phyloP scores from a whole-genome alignment of 352 stramenopile genomes.

The Halophytophthora batemanensis region DNA sequence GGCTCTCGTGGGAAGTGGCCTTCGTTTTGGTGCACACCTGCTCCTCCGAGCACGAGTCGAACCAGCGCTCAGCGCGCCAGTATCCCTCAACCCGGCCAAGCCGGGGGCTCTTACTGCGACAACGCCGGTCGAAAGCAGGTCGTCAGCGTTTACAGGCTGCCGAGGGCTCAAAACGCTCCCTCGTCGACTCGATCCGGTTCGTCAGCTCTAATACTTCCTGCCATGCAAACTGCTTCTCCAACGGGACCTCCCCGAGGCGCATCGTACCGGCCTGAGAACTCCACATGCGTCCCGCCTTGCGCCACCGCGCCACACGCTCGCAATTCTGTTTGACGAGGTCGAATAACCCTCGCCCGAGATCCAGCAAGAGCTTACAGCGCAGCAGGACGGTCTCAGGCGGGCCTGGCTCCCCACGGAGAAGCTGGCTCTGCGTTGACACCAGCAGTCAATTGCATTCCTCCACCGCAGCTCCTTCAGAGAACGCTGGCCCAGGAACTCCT shows the following conservation, averaged over 20 bases:
- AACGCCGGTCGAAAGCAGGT: too few relatives aligned
- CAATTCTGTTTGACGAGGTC: conserved; percentile 68
- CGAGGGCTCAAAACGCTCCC: too few relatives aligned
- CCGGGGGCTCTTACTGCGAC: too few relatives aligned
- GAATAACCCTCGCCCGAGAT: conserved; percentile 45
- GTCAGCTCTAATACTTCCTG: conserved; percentile 41
- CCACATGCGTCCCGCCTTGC: conserved; percentile 59
- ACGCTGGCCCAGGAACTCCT: conserved; percentile 53
- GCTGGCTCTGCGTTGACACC: conserved; percentile 35
- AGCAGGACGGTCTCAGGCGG: conserved; percentile 49
- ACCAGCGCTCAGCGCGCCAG: too few relatives aligned
- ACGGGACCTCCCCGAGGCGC: conserved; percentile 38
- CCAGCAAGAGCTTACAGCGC: conserved; percentile 53
- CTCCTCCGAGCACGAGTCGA: too few relatives aligned
- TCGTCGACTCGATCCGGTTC: background rate
- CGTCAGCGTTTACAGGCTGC: too few relatives aligned
- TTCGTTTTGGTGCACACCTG: too few relatives aligned
- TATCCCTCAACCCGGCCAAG: too few relatives aligned
- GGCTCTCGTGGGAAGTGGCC: too few relatives aligned
- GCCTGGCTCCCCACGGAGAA: conserved; percentile 41
- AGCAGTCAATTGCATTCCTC: conserved; percentile 55
- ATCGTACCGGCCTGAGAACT: conserved; percentile 45
- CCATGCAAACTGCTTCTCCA: conserved; percentile 37
- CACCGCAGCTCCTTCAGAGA: conserved; percentile 31
- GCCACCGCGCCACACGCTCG: conserved; percentile 56